A percentile compares a stretch with the other conserved stretches of the same genome.
These are phyloP conservation scores for Dictyostelium purpureum DNA, from an alignment of 78 protist genomes.

Conservation along the genomic window DNA sequence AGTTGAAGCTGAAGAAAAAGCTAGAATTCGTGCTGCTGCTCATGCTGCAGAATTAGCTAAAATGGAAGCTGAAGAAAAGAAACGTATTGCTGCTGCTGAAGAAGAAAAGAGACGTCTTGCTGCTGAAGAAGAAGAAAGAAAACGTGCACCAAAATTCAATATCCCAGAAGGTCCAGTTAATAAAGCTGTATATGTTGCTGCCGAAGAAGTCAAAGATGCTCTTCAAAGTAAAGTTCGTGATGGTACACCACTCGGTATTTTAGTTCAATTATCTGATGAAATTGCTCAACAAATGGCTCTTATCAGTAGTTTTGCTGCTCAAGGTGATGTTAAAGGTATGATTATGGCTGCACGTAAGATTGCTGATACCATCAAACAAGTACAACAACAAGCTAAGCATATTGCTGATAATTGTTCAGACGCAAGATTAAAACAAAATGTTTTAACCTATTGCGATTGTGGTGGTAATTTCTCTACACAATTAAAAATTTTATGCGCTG, in stretches of 20 bases:
- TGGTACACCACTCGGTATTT: constrained; percentile 57
- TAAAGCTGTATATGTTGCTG: constrained; percentile 65
- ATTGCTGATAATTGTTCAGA: constrained; percentile 66
- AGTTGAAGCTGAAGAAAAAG: neutral
- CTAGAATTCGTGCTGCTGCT: neutral
- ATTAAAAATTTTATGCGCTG: constrained; percentile 69
- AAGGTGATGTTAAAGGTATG: constrained; percentile 81
- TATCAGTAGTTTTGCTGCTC: constrained; percentile 33
- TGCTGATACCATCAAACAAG: constrained; percentile 50
- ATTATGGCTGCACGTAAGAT: constrained; percentile 64
- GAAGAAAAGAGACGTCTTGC: neutral
- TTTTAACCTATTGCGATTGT: constrained; percentile 64
- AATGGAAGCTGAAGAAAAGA: constrained; percentile 8
- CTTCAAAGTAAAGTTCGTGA: constrained; percentile 61
- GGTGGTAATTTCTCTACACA: constrained; percentile 75
- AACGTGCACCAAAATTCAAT: constrained; percentile 42
- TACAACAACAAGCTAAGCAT: constrained; percentile 31
- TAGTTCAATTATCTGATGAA: constrained; percentile 59
- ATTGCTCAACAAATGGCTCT: constrained; percentile 68
- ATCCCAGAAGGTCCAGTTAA: constrained; percentile 73
- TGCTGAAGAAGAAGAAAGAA: constrained; percentile 2
- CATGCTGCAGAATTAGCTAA: neutral
- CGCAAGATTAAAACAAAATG: constrained; percentile 63
- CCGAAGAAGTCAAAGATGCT: constrained; percentile 52
- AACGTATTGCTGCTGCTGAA: neutral